Base-by-base conservation (phyloP, 257 asterid genomes). In the Gynochthodes officinalis region DNA sequence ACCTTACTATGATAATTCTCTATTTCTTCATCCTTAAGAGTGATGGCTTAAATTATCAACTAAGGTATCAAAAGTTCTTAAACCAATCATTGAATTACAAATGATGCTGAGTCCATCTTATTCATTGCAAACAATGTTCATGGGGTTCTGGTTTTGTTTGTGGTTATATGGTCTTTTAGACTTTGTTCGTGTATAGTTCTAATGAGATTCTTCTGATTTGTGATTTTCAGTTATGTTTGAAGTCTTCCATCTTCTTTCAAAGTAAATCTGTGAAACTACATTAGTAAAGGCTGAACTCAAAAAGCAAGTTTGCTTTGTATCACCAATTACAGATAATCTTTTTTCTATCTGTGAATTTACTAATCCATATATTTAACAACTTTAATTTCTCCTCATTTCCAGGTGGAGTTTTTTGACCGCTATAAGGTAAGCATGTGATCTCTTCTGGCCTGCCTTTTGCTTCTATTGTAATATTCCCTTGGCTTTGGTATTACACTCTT, bases 371-470 rank as follows among this genome's bases (percentile, higher is more conserved):
- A n/a, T 69, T 85, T 86, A 58, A 80, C 55, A 49, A 49, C 8
- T 72, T 35, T 53, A 30, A 19, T 46, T 62, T 72, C 48, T 32
- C 67, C 53, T 80, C 72, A 35, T 80, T 73, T 80, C 81, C 95
- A 94, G 99, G 88, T 91, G 82, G 96, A 88, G 70, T 94, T 94
- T 82, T 94, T 94, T 69, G 98, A 94, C 81, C 89, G 82, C 60
- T 86, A 88, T 87, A 94, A 94, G 98, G 98, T 94, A 78, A 71
- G 48, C 28, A 76, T 33, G 78, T 72, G 70, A 52, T 50, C 59
- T 76, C 8, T 75, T 67, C 11, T 48, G 44, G 42, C 33, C 67
- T 30, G 60, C 35, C 30, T 60, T 11, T 43, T 18, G 4, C n/a
- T 35, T 55, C 39, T 2, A 15, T 43, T 21, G 48, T 4, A 40